Base-by-base conservation (phyloP, 2,329 filamentous ascomycete species). In the Dactylellina sp. region DNA sequence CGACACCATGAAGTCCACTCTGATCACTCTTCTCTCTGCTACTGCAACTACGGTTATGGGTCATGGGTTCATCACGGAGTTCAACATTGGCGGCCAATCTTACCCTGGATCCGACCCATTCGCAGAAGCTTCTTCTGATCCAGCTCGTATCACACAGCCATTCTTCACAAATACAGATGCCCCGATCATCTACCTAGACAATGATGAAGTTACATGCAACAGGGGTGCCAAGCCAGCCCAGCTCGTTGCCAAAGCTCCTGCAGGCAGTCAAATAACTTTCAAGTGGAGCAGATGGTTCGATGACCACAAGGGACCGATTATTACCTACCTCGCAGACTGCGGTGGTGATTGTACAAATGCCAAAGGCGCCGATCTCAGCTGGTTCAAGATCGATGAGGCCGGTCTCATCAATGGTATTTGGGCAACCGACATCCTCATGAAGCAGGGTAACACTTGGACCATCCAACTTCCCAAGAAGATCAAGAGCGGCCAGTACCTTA, bases 211-310 rank as follows among this genome's bases (percentile, higher is more conserved):
- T 75, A 83, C 84, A 78, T 86, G 85, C 78, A 84, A 85, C 78
- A 80, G 80, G 11, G 78, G 80, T 11, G 82, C 82, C 9, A 81
- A 79, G 2, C 81, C 83, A 16, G 84, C 80, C 1, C 77, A 79
- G n/a, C 80, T 81, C 1, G 80, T 81, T 56, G 82, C 83, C 3
- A 79, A 79, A 14, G 81, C 85, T 37, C 77, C 80, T 2, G 84
- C 84, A 1, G 85, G 85, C 32, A 81, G 82, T 71, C 79, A 79
- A 50, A 79, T 86, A 71, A 81, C 82, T 28, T 78, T 86, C 39
- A 80, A 83, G 75, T 86, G 85, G 85, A 82, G 81, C 62, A 79
- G 79, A 0, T 86, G 84, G 84, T 84, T 84, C 5, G 80, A 81
- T 2, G 83, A 82, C 28, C 85, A 86, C 79, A 81, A 81, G 25